Base-by-base conservation (phyloP, 2,329 filamentous ascomycete species). In the Alternaria conjuncta region DNA sequence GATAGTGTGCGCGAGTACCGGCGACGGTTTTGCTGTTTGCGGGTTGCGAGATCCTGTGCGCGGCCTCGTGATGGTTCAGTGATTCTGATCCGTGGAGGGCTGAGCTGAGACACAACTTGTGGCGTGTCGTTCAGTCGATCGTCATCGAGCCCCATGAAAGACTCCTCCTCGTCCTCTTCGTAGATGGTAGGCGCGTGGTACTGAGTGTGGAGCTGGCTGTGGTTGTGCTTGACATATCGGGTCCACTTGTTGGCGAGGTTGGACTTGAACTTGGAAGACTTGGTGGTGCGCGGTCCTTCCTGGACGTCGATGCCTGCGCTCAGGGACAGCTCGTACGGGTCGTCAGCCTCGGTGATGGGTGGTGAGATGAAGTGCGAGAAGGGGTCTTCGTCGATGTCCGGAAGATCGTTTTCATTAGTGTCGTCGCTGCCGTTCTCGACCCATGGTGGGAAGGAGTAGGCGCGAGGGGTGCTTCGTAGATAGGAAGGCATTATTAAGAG, bases 311-410 rank as follows among this genome's bases (percentile, higher is more conserved):
- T 82, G 59, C 80, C 80, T 50, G 80, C 80, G 51, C 75, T 80
- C 44, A 81, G 68, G 15, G 78, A 74, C 28, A 79, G 72, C 56
- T 80, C 76, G 54, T 78, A 79, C 8, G 79, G 78, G 51, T 81
- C 78, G 41, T 81, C 80, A 20, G 81, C 80, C 44, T 82, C 80
- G n/a, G 68, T 69, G 55, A 82, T 71, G 2, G 80, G 80, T 11
- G 76, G 80, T 8, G 76, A 78, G 20, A 82, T 73, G 73, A 82
- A 82, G 72, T 82, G 80, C 30, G 79, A 76, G 62, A 82, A 82
- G 7, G 80, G 80, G 45, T 82, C 78, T 45, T 82, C 80, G 61
- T 82, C 80, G 60, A 82, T 82, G 60, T 81, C 78, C 13, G 77
- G 78, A 3, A 81, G 78, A 11, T 72, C 63, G 12, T 53, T 30